Evolutionary conservation across 2,329 filamentous ascomycete species (phyloP), one percentile per base, ranked within the genome.

Genomic region (Colletotrichum theobromicola): DNA sequence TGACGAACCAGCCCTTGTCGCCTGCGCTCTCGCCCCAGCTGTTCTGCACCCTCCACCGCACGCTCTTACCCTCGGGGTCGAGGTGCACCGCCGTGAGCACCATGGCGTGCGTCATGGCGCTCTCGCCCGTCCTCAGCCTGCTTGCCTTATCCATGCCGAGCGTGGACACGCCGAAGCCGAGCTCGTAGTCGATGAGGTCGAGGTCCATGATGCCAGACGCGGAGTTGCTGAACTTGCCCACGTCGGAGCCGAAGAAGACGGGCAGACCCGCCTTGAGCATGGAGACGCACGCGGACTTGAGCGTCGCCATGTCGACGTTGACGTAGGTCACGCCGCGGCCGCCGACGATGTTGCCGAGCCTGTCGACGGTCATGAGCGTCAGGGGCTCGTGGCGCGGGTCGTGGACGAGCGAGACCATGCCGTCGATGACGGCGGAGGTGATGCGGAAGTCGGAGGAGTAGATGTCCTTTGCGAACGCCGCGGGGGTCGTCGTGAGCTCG

Each of bases 91-190:
- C 95, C 4, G 95, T 98, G 76, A 98, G 84, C 0, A 97, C 94
- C 95, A 98, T 98, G 6, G 95, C 95, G 80, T 98, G 95, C 1
- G 95, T 98, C 95, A 98, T 97, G 65, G 91, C 89, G 68, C 90
- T 93, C 84, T 97, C 95, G 13, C 94, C 92, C 1, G 93, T 93
- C 79, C 90, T 87, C 60, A 98, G 85, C 5, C 95, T 87, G 79
- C 95, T 90, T 1, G 93, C 93, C 84, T 98, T 98, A 79, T 87
- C 91, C 90, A 97, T 89, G 21, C 90, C 91, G 10, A 96, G 88
- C 28, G 97, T 87, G 70, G 88, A 88, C 75, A 95, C 89, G 79
- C 95, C 94, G 84, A 98, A 95, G n/a, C 94, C 95, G 2, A 97
- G 90, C 78, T 94, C 90, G 83, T 96, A 97, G 83, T 97, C 93